Conservation (phyloP, 176 grass and related monocot genomes). For the Tuctoria greenei region DNA sequence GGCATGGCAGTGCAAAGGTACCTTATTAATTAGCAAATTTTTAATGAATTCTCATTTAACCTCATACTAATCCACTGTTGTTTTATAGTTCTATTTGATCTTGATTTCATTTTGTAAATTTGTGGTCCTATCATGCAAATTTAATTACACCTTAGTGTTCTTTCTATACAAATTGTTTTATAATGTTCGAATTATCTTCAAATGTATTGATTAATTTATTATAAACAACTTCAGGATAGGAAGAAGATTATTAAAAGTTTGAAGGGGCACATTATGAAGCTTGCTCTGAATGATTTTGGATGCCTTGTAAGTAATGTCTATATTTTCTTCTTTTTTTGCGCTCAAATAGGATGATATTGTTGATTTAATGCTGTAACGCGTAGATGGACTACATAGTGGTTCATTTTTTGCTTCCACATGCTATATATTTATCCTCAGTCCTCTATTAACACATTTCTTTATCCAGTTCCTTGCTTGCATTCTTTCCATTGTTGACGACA, state of each 20-base stretch:
- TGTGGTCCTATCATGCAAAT: not conserved
- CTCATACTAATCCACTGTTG: not conserved
- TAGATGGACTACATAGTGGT: not conserved
- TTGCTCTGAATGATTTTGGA: conserved; percentile 82
- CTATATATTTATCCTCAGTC: not conserved
- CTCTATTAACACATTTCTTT: conserved; percentile 38
- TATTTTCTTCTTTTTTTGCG: conserved; percentile 9
- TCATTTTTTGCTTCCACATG: not conserved
- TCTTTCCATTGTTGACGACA: conserved; percentile 92
- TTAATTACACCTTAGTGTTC: not conserved
- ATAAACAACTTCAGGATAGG: conserved; percentile 66
- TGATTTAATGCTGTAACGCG: not conserved
- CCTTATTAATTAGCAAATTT: not conserved
- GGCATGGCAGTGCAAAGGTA: conserved; percentile 81
- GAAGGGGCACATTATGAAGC: conserved; percentile 78
- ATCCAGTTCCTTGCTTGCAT: conserved; percentile 65
- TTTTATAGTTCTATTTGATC: not conserved
- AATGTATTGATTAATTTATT: not conserved
- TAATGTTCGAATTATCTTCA: not conserved
- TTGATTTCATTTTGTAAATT: not conserved
- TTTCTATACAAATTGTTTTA: not conserved
- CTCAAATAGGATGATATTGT: not conserved
- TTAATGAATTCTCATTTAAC: not conserved
- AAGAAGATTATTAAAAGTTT: conserved; percentile 94
- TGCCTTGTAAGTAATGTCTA: conserved; percentile 70